Evolutionary conservation across 2,329 filamentous ascomycete genomes (phyloP).

Genomic region (Paecilomyces fulvus): DNA sequence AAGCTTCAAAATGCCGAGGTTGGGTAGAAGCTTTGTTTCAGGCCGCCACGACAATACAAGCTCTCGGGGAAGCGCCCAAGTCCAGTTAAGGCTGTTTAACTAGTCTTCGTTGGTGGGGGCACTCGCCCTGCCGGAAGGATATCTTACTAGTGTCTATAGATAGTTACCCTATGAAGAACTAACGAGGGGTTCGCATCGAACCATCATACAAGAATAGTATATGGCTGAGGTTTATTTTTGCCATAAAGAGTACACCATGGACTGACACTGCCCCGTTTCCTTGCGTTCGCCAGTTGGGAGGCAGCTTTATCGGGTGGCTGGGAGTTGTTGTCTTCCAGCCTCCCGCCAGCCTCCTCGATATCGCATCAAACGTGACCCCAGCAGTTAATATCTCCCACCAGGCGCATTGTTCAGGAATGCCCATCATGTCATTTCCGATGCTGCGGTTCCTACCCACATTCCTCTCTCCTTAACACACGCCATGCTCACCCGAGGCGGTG

Average conservation of each 20-base stretch:
- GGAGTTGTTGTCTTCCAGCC: not conserved
- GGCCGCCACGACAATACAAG: no score
- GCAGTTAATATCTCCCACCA: not conserved
- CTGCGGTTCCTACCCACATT: constrained; percentile 7
- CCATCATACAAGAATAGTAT: not conserved
- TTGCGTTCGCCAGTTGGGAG: not conserved
- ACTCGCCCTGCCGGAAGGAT: not conserved
- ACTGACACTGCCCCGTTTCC: not conserved
- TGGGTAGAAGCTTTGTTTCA: not conserved
- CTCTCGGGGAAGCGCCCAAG: no score
- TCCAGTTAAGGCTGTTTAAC: not conserved
- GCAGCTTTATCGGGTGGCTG: not conserved
- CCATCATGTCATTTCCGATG: not conserved
- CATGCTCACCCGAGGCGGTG: constrained; percentile 19
- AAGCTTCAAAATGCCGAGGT: not conserved
- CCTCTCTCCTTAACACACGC: constrained; percentile 11
- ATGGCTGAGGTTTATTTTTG: not conserved
- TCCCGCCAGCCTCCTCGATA: not conserved
- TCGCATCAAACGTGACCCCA: not conserved
- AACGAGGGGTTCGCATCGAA: not conserved
- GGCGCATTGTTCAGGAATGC: not conserved
- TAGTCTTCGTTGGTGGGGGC: not conserved
- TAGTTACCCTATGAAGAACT: no score
- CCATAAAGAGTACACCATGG: not conserved
- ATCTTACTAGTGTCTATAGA: no score